Base-by-base conservation (phyloP, 805 yeast species). In the Barnettozyma siamensis region DNA sequence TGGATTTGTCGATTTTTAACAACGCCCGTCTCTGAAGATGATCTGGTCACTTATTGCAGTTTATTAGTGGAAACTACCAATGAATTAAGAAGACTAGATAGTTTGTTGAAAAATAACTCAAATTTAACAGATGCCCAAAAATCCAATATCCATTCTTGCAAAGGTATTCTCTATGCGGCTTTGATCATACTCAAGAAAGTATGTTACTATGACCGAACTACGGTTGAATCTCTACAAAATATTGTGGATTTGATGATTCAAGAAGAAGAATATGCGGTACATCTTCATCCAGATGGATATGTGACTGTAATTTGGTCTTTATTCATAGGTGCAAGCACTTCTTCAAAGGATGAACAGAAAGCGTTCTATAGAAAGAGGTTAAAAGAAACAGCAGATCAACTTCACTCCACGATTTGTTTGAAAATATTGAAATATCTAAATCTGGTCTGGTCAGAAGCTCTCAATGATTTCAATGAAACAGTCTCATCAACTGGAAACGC, bases 351-450 rank as follows among this genome's bases (percentile, higher is more conserved):
- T 6, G 44, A 42, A 12, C 53, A 52, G 24, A 33, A 52, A 23
- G 29, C 31, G 5, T 38, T 41, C 30, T 48, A 51, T 27, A 35
- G 40, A 11, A 24, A 36, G 7, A 37, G 42, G 12, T 46, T 55
- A 18, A 37, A 45, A n/a, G 38, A 37, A 2, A 42, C 49, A 17
- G 48, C 52, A 13, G 30, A 40, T 7, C 27, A 40, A n/a, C 37
- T 52, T 16, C 42, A 45, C 21, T 55, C 58, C 3, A 45, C 48
- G 18, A 33, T 52, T 19, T 48, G 51, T 12, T 38, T 46, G 24
- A 53, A 55, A 26, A 51, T 55, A 3, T 19, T 55, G 20, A 47
- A 56, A 20, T 55, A 55, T 31, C 36, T 55, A 26, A 48, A 50
- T 20, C 49, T 49, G 12, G 46, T 54, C 0, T 55, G 58, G 58